Base-by-base conservation (phyloP, 106 monocot genomes). In the Cymbidium sinense region DNA sequence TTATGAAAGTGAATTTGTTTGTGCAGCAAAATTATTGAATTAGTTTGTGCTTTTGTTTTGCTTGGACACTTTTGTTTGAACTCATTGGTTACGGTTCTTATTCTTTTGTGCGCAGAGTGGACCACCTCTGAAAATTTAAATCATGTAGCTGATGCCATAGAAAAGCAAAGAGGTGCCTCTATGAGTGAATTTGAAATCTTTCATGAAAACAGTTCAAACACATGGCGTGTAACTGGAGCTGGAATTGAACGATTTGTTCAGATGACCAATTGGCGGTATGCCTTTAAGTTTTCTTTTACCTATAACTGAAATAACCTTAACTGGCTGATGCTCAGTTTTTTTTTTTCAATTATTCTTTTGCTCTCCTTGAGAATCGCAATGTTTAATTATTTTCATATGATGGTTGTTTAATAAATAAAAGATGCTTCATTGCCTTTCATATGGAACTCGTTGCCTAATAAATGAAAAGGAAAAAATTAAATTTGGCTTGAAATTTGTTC, bases 221-320 rank as follows among this genome's bases (percentile, higher is more conserved):
- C 88, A 51, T 99, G 99, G 99, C 79, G 86, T 85, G 95, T 99
- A 27, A 74, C 77, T 80, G 95, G 99, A 83, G 90, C 87, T 79
- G 99, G 99, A 84, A 85, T 99, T 65, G 87, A 95, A 50, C 92
- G 99, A 8, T 99, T 99, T 87, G 95, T 92, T 82, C 99, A 99
- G 74, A 99, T 99, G 99, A 95, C 99, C 52, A 99, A 99, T 70
- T 99, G 95, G 99, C 88, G 90, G 99, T 98, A 90, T 75, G 88
- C 23, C 1, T 47, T 41, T 21, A 27, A 5, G 2, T 33, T 31
- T 67, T 13, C 20, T 30, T 30, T 33, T 31, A 19, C 12, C 30
- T 10, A 39, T 71, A 39, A 36, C 23, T 71, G 20, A 39, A 17
- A 5, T n/a, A 35, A 19, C 69, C 13, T 15, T 31, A 67, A 67